Evolutionary conservation across 495 filamentous ascomycete genomes (phyloP), one percentile per base, ranked within the genome.

Genomic region (Cercophora sp.): DNA sequence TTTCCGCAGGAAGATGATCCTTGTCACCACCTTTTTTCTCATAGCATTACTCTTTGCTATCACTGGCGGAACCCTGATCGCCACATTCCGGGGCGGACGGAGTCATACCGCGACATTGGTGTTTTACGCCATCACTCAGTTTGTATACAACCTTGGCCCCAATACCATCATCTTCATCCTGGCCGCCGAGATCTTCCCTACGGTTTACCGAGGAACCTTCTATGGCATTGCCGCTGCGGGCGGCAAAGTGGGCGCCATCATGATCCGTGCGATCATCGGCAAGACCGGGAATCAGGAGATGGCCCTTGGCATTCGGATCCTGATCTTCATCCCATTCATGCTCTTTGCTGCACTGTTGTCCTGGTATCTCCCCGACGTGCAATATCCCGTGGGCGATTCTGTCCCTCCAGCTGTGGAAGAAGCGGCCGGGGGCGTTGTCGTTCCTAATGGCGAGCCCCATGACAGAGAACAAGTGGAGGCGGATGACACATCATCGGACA

Each of bases 141-240:
- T 82, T 0, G 55, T 85, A n/a, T 87, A 85, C 67, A 85, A 85
- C 55, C 73, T 85, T 22, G 83, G 83, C 64, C 79, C 80, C 26
- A 85, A 83, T 56, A 78, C 77, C 19, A 78, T 82, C 25, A 82
- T 77, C 1, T 85, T 84, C 59, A 83, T 85, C 51, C 65, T 76
- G 31, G 60, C 71, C 3, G 71, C 68, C 5, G 72, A 75, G 59
- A 60, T 72, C 31, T 75, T 75, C 42, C 63, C 64, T 3, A 75
- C 71, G 0, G 62, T 62, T 37, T 70, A 67, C 36, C 61, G 72
- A 8, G 65, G 63, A 18, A 71, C 69, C 1, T 68, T 60, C 47
- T 66, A 74, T 53, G 71, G 71, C 24, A 64, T 76, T 6, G 64
- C 72, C n/a, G 71, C 72, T 5, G 70, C 71, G 20, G 56, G 59